Evolutionary conservation across 2,329 filamentous ascomycete species (phyloP).

Genomic region (Cladosporium sp.): DNA sequence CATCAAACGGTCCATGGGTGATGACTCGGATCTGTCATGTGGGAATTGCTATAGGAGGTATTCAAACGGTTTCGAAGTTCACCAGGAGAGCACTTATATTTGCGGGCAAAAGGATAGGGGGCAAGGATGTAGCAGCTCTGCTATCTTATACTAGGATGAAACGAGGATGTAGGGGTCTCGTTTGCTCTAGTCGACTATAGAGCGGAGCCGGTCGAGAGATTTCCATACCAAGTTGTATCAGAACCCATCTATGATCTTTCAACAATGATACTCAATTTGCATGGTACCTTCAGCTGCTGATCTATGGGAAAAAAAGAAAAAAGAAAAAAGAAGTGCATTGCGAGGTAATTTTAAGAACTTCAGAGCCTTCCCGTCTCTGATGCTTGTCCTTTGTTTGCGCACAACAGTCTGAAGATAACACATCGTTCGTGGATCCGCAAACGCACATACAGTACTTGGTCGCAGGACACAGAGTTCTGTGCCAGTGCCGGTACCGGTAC

Average conservation of each 20-base stretch:
- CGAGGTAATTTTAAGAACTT: neutral
- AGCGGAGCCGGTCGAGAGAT: neutral
- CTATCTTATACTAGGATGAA: neutral
- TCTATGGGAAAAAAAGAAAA: no score
- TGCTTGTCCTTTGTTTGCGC: neutral
- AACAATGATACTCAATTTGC: neutral
- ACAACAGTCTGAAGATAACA: neutral
- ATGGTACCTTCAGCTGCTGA: neutral
- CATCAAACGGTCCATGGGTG: neutral
- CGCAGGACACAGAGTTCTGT: neutral
- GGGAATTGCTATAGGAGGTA: neutral
- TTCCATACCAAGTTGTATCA: neutral
- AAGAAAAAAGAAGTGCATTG: neutral
- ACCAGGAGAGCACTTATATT: neutral
- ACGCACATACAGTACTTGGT: neutral
- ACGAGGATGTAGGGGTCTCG: neutral
- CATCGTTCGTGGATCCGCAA: no score
- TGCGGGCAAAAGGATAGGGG: neutral
- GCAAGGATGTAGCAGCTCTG: neutral
- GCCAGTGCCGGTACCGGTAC: neutral
- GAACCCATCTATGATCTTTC: neutral
- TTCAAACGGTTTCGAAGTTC: neutral
- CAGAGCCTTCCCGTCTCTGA: neutral
- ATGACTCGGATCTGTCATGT: neutral
- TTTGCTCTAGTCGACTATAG: neutral